Conservation (phyloP, 2,329 filamentous ascomycete species). For the Ophiosphaerella herpotricha region DNA sequence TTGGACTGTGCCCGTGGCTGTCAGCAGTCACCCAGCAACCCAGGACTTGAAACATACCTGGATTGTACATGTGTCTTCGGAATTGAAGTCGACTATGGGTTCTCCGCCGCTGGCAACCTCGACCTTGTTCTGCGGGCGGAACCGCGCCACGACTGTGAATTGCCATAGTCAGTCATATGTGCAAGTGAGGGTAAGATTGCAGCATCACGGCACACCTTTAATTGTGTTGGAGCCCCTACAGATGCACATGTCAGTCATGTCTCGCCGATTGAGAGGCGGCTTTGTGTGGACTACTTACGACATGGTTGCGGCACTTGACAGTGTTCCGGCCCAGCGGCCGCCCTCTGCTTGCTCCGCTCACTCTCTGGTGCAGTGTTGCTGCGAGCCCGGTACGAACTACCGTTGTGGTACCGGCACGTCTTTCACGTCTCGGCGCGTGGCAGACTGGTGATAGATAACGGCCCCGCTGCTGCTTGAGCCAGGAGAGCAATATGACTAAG, state of each 20-base stretch:
- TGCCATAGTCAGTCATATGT: constrained; percentile 29
- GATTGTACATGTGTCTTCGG: constrained; percentile 84
- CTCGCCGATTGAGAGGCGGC: constrained; percentile 12
- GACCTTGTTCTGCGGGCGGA: constrained; percentile 94
- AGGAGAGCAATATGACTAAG: constrained; percentile 7
- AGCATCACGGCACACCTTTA: constrained; percentile 45
- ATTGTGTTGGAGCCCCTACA: constrained; percentile 52
- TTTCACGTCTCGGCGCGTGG: constrained; percentile 36
- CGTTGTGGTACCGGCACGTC: constrained; percentile 41
- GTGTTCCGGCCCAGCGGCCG: constrained; percentile 45
- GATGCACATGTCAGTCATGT: constrained; percentile 47
- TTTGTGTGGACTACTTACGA: constrained; percentile 37
- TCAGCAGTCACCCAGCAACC: constrained; percentile 10
- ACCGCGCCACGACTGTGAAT: constrained; percentile 84
- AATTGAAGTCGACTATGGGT: constrained; percentile 86
- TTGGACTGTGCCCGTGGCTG: constrained; percentile 63
- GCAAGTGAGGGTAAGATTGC: not conserved
- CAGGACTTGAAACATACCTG: constrained; percentile 62
- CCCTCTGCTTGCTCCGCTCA: constrained; percentile 27
- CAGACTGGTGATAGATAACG: constrained; percentile 27
- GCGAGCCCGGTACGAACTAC: constrained; percentile 21
- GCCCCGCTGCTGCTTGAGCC: constrained; percentile 35
- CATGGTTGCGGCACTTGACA: constrained; percentile 40
- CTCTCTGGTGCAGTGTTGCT: constrained; percentile 27
- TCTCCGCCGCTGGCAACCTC: constrained; percentile 89